Percentiles rank a stretch among this genome's conserved stretches.
These are phyloP conservation scores for Elsinoe australis DNA, from an alignment of 2,329 filamentous ascomycete genomes.

Conservation along the genomic window DNA sequence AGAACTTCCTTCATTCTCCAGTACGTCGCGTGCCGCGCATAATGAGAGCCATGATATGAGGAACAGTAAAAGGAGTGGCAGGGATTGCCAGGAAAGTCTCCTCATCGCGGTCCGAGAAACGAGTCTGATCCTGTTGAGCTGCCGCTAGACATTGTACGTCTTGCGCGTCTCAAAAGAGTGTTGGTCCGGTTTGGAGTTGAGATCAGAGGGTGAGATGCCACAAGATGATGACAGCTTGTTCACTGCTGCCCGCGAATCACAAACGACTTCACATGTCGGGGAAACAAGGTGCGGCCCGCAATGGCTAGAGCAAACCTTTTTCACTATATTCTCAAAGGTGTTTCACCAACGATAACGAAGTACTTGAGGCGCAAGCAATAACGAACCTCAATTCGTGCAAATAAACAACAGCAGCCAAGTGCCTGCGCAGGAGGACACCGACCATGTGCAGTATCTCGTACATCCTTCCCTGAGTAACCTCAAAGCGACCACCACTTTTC, in stretches of 20 bases:
- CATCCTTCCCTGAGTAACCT: no score
- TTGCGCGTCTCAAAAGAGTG: background rate
- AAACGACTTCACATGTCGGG: conserved; percentile 3
- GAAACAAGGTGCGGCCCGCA: background rate
- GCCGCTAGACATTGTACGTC: conserved; percentile 14
- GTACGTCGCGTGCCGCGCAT: background rate
- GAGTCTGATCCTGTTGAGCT: background rate
- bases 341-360: background rate
- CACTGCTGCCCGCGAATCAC: conserved; percentile 5
- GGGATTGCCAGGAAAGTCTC: conserved; percentile 2
- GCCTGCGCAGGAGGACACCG: no score
- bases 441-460: no score
- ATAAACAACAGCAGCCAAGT: no score
- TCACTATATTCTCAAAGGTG: background rate
- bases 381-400: no score
- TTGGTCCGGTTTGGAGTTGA: background rate
- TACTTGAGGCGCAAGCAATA: background rate
- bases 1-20: no score
- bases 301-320: background rate
- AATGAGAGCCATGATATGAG: conserved; percentile 3
- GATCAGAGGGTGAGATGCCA: background rate
- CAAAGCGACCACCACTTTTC: no score
- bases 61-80: background rate
- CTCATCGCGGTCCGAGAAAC: conserved; percentile 1
- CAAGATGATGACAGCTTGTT: conserved; percentile 19